These are phyloP conservation scores for Mortierella sp. DNA, from an alignment of 371 early-diverging fungal genomes.

Conservation along the genomic window DNA sequence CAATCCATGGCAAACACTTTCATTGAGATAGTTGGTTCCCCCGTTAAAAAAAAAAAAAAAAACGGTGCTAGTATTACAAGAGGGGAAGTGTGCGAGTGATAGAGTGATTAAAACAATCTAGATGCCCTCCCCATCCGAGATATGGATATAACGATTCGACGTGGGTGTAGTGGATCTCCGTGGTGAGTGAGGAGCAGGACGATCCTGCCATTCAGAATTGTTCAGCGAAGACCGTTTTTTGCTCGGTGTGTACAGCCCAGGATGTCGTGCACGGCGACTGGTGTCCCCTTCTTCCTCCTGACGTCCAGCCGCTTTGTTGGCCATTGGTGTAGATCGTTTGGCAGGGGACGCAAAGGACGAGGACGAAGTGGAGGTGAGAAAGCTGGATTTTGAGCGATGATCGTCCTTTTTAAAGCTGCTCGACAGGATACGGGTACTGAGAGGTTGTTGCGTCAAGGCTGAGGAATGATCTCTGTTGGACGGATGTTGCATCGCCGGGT, in stretches of 20 bases:
- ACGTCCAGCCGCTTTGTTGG: background rate
- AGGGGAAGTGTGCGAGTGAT: no score
- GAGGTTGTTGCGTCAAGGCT: background rate
- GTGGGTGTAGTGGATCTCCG: constrained; percentile 18
- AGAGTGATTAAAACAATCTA: background rate
- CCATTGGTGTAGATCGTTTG: background rate
- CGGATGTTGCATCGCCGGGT: background rate
- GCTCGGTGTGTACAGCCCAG: constrained; percentile 50
- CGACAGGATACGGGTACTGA: background rate
- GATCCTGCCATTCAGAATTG: background rate
- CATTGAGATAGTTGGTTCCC: no score
- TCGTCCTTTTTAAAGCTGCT: background rate
- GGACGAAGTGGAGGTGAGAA: background rate
- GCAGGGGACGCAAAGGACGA: background rate
- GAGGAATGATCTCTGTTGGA: background rate
- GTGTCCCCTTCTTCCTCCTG: background rate
- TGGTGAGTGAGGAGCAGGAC: constrained; percentile 8
- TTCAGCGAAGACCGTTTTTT: constrained; percentile 12
- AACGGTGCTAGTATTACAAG: no score
- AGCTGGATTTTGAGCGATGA: background rate
- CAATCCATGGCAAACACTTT: no score
- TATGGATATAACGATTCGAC: constrained; percentile 40
- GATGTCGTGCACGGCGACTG: constrained; percentile 18
- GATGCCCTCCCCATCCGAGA: constrained; percentile 17
- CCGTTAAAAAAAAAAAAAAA: no score